Conservation (phyloP, 2,329 filamentous ascomycete genomes). For the Ophiosphaerella herpotricha region DNA sequence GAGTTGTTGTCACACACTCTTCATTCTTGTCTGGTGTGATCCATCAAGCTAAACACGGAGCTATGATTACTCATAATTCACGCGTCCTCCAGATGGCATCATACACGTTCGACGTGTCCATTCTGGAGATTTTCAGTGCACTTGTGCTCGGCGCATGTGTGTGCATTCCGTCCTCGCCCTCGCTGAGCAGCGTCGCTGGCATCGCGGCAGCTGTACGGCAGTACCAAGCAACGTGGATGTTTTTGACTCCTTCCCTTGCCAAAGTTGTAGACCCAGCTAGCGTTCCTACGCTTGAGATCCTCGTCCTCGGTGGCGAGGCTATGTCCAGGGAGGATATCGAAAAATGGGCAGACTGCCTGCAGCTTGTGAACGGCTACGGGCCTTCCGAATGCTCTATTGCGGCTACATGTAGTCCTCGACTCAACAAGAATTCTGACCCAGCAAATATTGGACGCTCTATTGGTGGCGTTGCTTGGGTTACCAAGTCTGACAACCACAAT, state of each 20-base stretch:
- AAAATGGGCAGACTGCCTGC: slow-evolving; percentile 44
- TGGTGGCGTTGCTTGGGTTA: slow-evolving; percentile 50
- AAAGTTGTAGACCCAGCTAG: slow-evolving; percentile 5
- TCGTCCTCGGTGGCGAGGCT: slow-evolving; percentile 11
- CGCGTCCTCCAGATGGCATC: slow-evolving; percentile 47
- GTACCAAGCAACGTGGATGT: slow-evolving; percentile 2
- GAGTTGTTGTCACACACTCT: slow-evolving; percentile 69
- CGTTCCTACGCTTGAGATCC: not conserved
- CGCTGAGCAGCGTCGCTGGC: slow-evolving; percentile 51
- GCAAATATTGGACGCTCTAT: slow-evolving; percentile 42
- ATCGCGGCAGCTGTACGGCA: slow-evolving; percentile 33
- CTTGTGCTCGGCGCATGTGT: slow-evolving; percentile 55
- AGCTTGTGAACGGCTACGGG: slow-evolving; percentile 47
- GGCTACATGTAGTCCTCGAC: slow-evolving; percentile 30
- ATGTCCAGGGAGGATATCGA: slow-evolving; percentile 23
- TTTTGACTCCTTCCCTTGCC: slow-evolving; percentile 5
- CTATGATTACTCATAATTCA: slow-evolving; percentile 24
- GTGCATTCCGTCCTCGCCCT: slow-evolving; percentile 52
- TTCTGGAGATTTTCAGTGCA: slow-evolving; percentile 50
- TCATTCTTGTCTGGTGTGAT: too few relatives aligned
- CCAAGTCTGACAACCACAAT: slow-evolving; percentile 7
- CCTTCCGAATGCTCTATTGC: slow-evolving; percentile 45
- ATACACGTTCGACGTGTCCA: slow-evolving; percentile 54
- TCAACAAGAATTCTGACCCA: slow-evolving; percentile 19
- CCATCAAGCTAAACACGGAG: too few relatives aligned